Percentiles rank a stretch among this genome's conserved stretches.
These are phyloP conservation scores for Teratosphaeria destructans DNA, from an alignment of 2,329 filamentous ascomycete species.

Conservation along the genomic window DNA sequence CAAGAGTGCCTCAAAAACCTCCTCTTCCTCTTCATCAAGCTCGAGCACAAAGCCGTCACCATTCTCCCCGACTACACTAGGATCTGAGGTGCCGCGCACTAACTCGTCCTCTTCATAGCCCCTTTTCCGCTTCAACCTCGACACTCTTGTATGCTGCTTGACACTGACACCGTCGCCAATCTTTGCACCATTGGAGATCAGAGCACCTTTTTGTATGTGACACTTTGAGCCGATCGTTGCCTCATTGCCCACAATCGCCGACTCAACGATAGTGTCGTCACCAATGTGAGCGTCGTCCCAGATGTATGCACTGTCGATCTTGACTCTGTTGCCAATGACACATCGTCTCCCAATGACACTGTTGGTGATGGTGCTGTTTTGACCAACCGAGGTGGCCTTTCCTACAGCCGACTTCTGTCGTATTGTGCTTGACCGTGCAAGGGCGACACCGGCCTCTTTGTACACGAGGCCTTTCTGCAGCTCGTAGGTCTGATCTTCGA, in stretches of 20 bases:
- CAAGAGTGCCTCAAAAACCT: slow-evolving; percentile 33
- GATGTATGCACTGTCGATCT: slow-evolving; percentile 68
- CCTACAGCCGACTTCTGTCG: slow-evolving; percentile 65
- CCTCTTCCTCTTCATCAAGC: slow-evolving; percentile 54
- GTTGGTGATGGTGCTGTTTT: slow-evolving; percentile 58
- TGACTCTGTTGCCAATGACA: slow-evolving; percentile 74
- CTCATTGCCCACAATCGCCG: slow-evolving; percentile 66
- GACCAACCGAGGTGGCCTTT: slow-evolving; percentile 62
- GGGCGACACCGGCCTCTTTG: slow-evolving; percentile 64
- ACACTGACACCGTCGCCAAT: slow-evolving; percentile 52
- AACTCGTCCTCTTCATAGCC: slow-evolving; percentile 32
- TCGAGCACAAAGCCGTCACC: slow-evolving; percentile 52
- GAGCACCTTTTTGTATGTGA: slow-evolving; percentile 57
- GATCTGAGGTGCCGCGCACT: slow-evolving; percentile 30
- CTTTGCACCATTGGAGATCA: slow-evolving; percentile 69
- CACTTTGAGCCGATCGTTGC: slow-evolving; percentile 62
- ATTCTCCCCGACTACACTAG: slow-evolving; percentile 45
- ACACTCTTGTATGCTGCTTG: slow-evolving; percentile 34
- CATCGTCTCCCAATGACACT: slow-evolving; percentile 78
- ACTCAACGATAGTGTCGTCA: slow-evolving; percentile 59
- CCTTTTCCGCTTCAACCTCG: slow-evolving; percentile 35
- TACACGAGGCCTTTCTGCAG: slow-evolving; percentile 60
- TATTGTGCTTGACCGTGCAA: slow-evolving; percentile 62
- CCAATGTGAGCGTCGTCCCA: slow-evolving; percentile 77
- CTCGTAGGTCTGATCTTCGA: slow-evolving; percentile 66